These are phyloP conservation scores for Paramyrothecium roridum DNA, from an alignment of 2,329 filamentous ascomycete species.

Conservation along the genomic window DNA sequence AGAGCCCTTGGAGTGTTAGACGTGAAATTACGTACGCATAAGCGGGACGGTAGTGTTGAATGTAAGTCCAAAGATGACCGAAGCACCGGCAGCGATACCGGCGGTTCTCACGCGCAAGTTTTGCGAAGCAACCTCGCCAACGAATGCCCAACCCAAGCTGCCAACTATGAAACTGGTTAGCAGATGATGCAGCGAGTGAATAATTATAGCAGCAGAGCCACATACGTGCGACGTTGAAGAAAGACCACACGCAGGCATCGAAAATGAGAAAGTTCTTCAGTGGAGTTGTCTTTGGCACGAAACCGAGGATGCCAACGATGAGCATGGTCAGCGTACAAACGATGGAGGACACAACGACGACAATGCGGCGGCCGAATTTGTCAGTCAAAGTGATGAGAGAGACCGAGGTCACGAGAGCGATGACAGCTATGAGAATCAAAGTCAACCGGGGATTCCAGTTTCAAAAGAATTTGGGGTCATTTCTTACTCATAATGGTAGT, in stretches of 20 bases:
- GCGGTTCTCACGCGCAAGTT: conserved; percentile 7
- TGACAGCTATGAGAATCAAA: conserved; percentile 6
- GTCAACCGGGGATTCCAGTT: neutral
- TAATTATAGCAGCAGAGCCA: neutral
- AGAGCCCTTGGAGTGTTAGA: neutral
- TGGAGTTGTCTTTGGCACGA: conserved; percentile 1
- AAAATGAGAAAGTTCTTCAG: conserved; percentile 11
- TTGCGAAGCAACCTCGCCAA: conserved; percentile 9
- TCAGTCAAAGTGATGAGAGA: conserved; percentile 8
- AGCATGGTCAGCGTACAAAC: conserved; percentile 5
- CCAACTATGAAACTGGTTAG: conserved; percentile 1
- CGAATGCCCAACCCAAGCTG: conserved; percentile 10
- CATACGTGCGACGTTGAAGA: conserved; percentile 8
- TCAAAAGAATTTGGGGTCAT: too few species aligned
- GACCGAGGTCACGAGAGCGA: conserved; percentile 8
- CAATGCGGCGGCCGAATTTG: conserved; percentile 5
- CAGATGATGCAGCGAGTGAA: neutral
- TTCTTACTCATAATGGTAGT: conserved; percentile 9
- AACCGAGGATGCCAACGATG: conserved; percentile 6
- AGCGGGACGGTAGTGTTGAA: conserved; percentile 10
- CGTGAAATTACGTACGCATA: conserved; percentile 4
- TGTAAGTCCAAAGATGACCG: conserved; percentile 8
- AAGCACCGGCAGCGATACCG: conserved; percentile 5
- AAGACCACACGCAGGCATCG: conserved; percentile 11
- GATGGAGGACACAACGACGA: conserved; percentile 5